phyloP scores from a whole-genome alignment of 164 flowering plant species.

The Vitis riparia region DNA sequence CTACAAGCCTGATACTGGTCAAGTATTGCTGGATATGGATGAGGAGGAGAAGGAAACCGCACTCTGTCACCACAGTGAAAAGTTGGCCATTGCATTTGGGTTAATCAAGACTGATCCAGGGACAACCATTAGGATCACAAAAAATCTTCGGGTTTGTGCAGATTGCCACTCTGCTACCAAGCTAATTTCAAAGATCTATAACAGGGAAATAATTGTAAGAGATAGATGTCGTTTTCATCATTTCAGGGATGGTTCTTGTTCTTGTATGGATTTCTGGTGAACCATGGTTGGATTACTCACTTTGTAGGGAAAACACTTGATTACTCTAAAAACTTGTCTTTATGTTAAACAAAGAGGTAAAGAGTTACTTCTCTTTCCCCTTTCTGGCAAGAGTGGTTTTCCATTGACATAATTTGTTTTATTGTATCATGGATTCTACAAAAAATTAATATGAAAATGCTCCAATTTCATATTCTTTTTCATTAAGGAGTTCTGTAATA shows the following conservation, averaged over 20 bases:
- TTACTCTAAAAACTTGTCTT: background rate
- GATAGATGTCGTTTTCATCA: conserved; percentile 2
- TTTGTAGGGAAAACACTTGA: background rate
- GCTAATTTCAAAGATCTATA: conserved; percentile 1
- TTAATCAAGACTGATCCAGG: conserved; percentile 19
- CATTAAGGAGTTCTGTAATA: no score
- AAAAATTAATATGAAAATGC: no score
- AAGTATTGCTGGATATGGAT: conserved; percentile 24
- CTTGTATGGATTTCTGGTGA: conserved; percentile 1
- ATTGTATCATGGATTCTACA: no score
- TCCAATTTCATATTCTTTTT: no score
- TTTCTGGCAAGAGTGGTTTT: no score
- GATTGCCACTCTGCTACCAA: conserved; percentile 28
- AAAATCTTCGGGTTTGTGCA: conserved; percentile 26
- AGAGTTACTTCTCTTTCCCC: no score
- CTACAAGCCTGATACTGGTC: conserved; percentile 15
- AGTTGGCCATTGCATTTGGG: conserved; percentile 2
- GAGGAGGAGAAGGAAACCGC: conserved; percentile 31
- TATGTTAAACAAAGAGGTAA: no score
- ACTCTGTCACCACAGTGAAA: conserved; percentile 26
- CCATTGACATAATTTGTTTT: no score
- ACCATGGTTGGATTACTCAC: background rate
- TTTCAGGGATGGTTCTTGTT: background rate
- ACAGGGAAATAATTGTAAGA: background rate
- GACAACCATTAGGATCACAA: conserved; percentile 25